Percentiles rank a stretch among this genome's conserved stretches.
Conservation (phyloP, 208 protist genomes). For the Leishmania arabica region DNA sequence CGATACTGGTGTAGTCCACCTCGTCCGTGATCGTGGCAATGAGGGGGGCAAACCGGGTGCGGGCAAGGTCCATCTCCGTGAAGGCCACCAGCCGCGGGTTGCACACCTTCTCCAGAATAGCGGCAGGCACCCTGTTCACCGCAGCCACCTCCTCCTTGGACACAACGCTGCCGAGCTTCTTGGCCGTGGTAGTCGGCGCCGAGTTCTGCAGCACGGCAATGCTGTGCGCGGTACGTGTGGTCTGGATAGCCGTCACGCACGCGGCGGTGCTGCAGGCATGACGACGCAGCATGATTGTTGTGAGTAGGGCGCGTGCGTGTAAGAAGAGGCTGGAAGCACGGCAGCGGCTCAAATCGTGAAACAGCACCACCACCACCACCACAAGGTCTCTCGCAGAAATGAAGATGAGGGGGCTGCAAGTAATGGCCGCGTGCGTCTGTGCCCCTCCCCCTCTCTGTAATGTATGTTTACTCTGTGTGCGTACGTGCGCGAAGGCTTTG, state of each 20-base stretch:
- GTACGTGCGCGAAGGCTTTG: neutral
- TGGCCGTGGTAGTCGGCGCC: slow-evolving; percentile 28
- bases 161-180: slow-evolving; percentile 53
- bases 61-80: slow-evolving; percentile 72
- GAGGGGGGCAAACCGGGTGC: slow-evolving; percentile 57
- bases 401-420: neutral
- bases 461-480: neutral
- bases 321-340: neutral
- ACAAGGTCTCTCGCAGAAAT: neutral
- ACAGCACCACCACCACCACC: neutral
- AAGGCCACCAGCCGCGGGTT: slow-evolving; percentile 59
- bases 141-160: slow-evolving; percentile 53
- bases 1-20: slow-evolving; percentile 65
- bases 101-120: slow-evolving; percentile 53
- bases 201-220: slow-evolving; percentile 56
- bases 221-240: slow-evolving; percentile 48
- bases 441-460: neutral
- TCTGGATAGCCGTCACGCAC: slow-evolving; percentile 9
- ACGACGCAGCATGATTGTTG: slow-evolving; percentile 25
- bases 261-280: slow-evolving; percentile 17
- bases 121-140: slow-evolving; percentile 50
- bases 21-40: slow-evolving; percentile 55
- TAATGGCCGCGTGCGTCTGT: neutral
- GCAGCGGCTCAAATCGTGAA: neutral
- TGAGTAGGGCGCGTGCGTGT: neutral